Base-by-base conservation (phyloP, 768 basidiomycete species). In the Phylloporus sp. region DNA sequence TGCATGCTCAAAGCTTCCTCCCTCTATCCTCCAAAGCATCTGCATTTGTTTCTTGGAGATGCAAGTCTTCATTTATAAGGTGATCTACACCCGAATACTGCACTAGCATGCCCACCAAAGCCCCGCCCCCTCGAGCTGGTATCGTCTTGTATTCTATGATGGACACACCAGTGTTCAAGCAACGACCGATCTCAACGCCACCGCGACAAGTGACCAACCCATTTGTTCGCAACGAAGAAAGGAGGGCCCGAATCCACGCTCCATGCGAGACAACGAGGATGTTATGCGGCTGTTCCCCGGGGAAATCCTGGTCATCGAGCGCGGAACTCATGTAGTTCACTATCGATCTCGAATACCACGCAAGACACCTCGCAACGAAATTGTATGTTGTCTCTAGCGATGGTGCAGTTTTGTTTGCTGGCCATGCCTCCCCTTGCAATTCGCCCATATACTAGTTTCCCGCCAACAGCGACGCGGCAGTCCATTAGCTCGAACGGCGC, bases 261-360 rank as follows among this genome's bases (percentile, higher is more conserved):
- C 84, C 84, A 46, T 90, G 87, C 33, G 80, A 77, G 48, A 79
- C 76, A 11, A 82, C 74, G 24, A 90, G 71, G 36, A 86, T 69
- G 51, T 64, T 54, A 5, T 40, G 49, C 9, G 58, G 49, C 20
- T 39, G 45, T 47, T 73, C 64, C 31, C 63, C 60, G 28, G 73
- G 62, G 17, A 55, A 52, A 38, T n/a, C 49, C 62, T 15, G 50
- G n/a, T n/a, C 52, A 20, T 47, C 35, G 31, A 58, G 36, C 34
- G 9, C 20, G 6, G 61, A 52, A 26, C 35, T n/a, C 42, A 61
- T 58, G 47, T 62, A 59, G 11, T 67, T 55, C 21, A 71, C 44
- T 41, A 86, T 67, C 23, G 65, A 63, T 44, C 59, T 59, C 34
- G 76, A 67, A 80, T 88, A 90, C 86, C 87, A 90, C 3, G 57